phyloP scores from a whole-genome alignment of 768 basidiomycete genomes.

The Tulasnella sp. region DNA sequence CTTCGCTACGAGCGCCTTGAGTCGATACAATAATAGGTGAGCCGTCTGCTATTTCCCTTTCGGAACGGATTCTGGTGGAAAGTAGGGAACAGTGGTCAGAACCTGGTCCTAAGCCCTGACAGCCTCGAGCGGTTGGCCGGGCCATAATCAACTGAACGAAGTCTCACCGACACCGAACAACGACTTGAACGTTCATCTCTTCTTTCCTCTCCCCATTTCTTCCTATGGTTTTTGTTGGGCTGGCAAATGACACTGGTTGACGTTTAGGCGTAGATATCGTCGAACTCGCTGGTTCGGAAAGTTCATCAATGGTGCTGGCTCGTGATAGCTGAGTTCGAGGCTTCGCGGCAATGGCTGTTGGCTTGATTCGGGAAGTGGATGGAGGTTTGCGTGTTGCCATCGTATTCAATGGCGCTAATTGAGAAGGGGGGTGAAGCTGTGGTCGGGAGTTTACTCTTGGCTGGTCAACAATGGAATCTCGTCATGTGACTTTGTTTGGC shows the following conservation, averaged over 20 bases:
- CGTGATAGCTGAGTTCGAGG: background rate
- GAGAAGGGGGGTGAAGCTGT: no score
- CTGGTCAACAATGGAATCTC: no score
- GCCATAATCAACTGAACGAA: no score
- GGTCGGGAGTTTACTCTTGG: background rate
- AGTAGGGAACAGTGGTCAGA: background rate
- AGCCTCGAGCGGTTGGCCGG: no score
- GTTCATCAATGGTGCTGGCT: background rate
- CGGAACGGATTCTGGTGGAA: constrained; percentile 52
- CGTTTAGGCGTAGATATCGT: background rate
- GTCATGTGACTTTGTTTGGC: background rate
- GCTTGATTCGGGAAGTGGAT: background rate
- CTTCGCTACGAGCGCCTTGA: constrained; percentile 65
- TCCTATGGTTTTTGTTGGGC: background rate
- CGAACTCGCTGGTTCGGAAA: background rate
- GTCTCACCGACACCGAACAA: constrained; percentile 74
- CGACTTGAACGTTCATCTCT: constrained; percentile 89
- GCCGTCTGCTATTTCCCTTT: constrained; percentile 77
- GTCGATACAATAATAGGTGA: constrained; percentile 85
- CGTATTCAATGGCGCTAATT: no score
- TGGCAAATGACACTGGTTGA: background rate
- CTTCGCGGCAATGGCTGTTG: background rate
- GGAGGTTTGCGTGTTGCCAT: constrained; percentile 12
- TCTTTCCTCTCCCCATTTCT: constrained; percentile 32
- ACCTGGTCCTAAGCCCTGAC: no score